Base-by-base conservation (phyloP, 163 green algal genomes). In the Scenedesmus sp. region DNA sequence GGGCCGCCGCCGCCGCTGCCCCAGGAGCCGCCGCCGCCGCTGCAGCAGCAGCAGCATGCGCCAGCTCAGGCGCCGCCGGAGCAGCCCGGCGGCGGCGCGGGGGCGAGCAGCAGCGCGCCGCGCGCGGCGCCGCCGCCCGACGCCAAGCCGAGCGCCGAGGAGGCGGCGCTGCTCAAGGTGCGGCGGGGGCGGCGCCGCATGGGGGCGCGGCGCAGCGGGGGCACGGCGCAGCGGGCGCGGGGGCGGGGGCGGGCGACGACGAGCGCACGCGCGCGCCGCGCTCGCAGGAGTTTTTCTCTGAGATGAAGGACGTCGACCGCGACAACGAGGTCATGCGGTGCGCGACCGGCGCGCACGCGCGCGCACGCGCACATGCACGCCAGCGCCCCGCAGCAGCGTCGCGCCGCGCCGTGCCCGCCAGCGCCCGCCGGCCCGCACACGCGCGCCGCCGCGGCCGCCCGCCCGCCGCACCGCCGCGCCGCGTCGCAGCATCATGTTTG, bases 251-350 rank as follows among this genome's bases (percentile, higher is more conserved):
- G n/a, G 3, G n/a, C 54, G n/a, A 63, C 28, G 28, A 64, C 15
- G 56, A 13, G 56, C 9, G n/a, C 26, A 42, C 10, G 0, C 13
- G 56, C 56, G n/a, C 6, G 54, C 54, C n/a, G 39, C 39, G 15
- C 10, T 28, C 71, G 78, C 82, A 91, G 83, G 85, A 84, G 31
- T 98, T 98, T 70, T 96, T 96, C 60, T 69, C 79, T 3, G 93
- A 97, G 54, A 72, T 97, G 26, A 90, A 88, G 26, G 89, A 92
- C 50, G 91, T 95, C 10, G 94, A 98, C 81, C 83, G 95, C 0
- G 91, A 98, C 70, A 97, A 97, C 65, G 95, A 99, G 76, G 95
- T 98, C 26, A 90, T 94, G 64, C 80, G 86, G 85, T 85, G 54
- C 33, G 45, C 44, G 10, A 48, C 24, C 42, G 28, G 7, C 28